A percentile compares a stretch with the other conserved stretches of the same genome.
phyloP scores from a whole-genome alignment of 441 rosid genomes.

The Croton laevigatus region DNA sequence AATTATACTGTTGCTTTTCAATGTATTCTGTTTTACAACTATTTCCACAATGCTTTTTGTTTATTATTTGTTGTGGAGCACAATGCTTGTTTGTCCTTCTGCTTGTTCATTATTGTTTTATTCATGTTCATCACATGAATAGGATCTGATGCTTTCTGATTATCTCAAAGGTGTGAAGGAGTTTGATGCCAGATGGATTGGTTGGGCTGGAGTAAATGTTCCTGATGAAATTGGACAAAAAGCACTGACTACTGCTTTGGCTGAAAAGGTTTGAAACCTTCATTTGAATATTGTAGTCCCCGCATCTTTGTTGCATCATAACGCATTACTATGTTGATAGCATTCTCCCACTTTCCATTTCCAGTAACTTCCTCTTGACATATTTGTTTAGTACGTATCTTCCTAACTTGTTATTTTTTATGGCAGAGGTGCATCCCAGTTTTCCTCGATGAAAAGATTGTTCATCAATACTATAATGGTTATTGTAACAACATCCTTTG shows the following conservation, averaged over 20 bases:
- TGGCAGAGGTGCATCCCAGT: conserved; percentile 78
- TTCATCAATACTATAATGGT: conserved; percentile 75
- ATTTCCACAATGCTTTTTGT: not conserved
- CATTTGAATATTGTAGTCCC: conserved; percentile 17
- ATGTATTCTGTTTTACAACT: not conserved
- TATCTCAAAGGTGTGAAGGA: conserved; percentile 61
- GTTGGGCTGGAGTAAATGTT: conserved; percentile 88
- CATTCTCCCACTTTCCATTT: not conserved
- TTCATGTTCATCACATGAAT: not conserved
- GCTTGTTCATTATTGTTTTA: not conserved
- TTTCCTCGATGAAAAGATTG: conserved; percentile 69
- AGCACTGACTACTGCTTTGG: conserved; percentile 58
- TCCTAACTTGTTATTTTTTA: conserved; percentile 14
- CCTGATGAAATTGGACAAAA: conserved; percentile 65
- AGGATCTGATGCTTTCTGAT: not conserved
- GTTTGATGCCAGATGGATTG: conserved; percentile 82
- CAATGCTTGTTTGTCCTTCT: not conserved
- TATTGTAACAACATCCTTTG: conserved; percentile 77
- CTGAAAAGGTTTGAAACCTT: conserved; percentile 51
- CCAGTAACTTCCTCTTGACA: not conserved
- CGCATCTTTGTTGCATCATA: not conserved
- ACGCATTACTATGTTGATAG: not conserved
- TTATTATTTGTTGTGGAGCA: not conserved
- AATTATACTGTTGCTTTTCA: not conserved
- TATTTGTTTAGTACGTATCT: not conserved